Conservation (phyloP, 257 asterid species). For the Schizonepeta tenuifolia region DNA sequence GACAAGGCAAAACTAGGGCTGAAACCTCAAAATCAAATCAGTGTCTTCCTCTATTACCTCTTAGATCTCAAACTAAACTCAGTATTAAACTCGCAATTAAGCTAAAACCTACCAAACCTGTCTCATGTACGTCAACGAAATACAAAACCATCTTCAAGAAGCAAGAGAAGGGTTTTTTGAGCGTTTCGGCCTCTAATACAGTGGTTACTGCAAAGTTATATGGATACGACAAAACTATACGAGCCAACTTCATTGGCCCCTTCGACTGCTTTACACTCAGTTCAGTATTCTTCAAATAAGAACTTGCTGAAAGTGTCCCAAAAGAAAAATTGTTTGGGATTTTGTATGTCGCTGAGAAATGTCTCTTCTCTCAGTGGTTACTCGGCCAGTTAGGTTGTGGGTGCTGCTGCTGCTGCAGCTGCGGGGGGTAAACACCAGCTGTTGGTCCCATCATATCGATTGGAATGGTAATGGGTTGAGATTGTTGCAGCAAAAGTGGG, state of each 20-base stretch:
- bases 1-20: conserved; percentile 12
- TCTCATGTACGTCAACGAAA: conserved; percentile 32
- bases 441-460: conserved; percentile 74
- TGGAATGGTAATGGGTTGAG: conserved; percentile 70
- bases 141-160: conserved; percentile 42
- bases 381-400: conserved; percentile 81
- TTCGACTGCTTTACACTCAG: conserved; percentile 47
- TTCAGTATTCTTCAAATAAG: conserved; percentile 35
- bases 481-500: conserved; percentile 80
- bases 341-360: conserved; percentile 36
- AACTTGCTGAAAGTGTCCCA: conserved; percentile 40
- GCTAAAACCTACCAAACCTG: conserved; percentile 41
- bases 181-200: conserved; percentile 31
- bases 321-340: conserved; percentile 32
- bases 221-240: conserved; percentile 50
- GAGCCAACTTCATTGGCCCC: conserved; percentile 41
- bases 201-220: conserved; percentile 38
- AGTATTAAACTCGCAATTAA: conserved; percentile 24
- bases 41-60: not conserved
- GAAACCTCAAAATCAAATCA: not conserved
- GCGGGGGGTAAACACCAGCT: conserved; percentile 51
- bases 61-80: conserved; percentile 22
- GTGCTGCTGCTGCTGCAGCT: conserved; percentile 79
- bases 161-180: conserved; percentile 34
- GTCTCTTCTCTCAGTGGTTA: conserved; percentile 51